Base-by-base conservation (phyloP, 768 basidiomycete species). In the Lactarius tabidus region DNA sequence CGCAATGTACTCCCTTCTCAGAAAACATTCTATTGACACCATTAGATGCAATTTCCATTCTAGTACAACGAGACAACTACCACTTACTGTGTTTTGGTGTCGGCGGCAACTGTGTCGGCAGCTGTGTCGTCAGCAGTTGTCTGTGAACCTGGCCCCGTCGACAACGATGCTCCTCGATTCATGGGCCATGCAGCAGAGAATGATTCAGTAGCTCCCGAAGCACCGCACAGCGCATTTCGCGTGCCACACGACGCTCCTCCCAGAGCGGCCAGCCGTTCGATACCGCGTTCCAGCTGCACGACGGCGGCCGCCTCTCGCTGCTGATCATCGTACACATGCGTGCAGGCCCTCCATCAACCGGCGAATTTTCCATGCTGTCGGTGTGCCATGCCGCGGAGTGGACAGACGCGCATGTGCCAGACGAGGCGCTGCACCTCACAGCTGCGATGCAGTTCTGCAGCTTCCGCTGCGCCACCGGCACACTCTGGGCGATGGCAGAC, bases 361-460 rank as follows among this genome's bases (percentile, higher is more conserved):
- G 59, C 7, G 67, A 64, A 26, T 43, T 67, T 23, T 51, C 60
- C 0, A 51, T 65, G 17, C 63, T 67, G 14, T 64, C 67, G 12
- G 67, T 60, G 26, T 68, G 63, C 54, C 67, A 68, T 18, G 64
- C 59, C 6, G 63, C 63, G 38, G 63, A 45, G 14, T 63, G 59
- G 52, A 62, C 56, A 6, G 59, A 60, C 15, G 20, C n/a, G 31
- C 2, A n/a, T 18, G 38, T 35, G 6, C 41, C 67, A 1, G 69
- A 70, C 35, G 63, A 70, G 41, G 67, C 57, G 18, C 38, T 70
- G n/a, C 63, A 65, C 56, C 67, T 68, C 31, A 68, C 69, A 1
- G 67, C 67, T 14, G 69, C 48, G 38, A 68, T 69, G 69, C 59
- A 67, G 12, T 56, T 62, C 15, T 60, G 60, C 26, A 63, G 63